Evolutionary conservation across 2,329 filamentous ascomycete genomes (phyloP).

Genomic region (Pyrenophora seminiperda): DNA sequence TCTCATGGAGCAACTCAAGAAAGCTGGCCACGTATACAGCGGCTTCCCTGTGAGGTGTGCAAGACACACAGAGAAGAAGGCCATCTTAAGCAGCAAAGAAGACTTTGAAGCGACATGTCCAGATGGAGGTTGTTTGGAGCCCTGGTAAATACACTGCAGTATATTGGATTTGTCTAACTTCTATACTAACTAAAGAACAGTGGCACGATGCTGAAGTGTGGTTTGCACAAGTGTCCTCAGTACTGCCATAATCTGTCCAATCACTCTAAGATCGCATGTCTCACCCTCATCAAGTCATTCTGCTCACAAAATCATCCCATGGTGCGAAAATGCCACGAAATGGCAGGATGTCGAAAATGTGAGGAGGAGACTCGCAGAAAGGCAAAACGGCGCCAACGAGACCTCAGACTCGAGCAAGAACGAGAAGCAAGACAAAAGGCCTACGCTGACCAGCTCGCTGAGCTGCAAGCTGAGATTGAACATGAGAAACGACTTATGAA

Average conservation of each 20-base stretch:
- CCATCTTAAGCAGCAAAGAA: slow-evolving; percentile 54
- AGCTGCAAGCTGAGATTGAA: slow-evolving; percentile 54
- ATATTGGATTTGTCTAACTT: background rate
- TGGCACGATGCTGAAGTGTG: slow-evolving; percentile 59
- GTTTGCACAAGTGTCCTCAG: slow-evolving; percentile 62
- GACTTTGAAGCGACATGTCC: slow-evolving; percentile 69
- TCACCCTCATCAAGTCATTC: too few species aligned
- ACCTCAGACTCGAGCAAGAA: slow-evolving; percentile 58
- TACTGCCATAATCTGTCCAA: slow-evolving; percentile 67
- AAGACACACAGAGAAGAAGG: slow-evolving; percentile 44
- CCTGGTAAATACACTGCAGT: slow-evolving; percentile 61
- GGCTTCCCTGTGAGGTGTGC: slow-evolving; percentile 46
- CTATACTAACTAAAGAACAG: slow-evolving; percentile 48
- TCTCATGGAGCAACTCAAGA: slow-evolving; percentile 63
- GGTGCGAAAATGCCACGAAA: slow-evolving; percentile 56
- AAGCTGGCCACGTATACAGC: slow-evolving; percentile 53
- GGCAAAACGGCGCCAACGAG: slow-evolving; percentile 53
- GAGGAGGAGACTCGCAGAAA: slow-evolving; percentile 55
- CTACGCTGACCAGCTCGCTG: slow-evolving; percentile 56
- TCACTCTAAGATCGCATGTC: slow-evolving; percentile 64
- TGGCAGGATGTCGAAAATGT: slow-evolving; percentile 59
- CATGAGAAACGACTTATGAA: slow-evolving; percentile 53
- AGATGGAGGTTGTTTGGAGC: slow-evolving; percentile 70
- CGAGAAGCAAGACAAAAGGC: slow-evolving; percentile 53
- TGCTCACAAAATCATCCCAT: too few species aligned